Base-by-base conservation (phyloP, 768 basidiomycete genomes). In the Krasilnikovozyma curviuscula region DNA sequence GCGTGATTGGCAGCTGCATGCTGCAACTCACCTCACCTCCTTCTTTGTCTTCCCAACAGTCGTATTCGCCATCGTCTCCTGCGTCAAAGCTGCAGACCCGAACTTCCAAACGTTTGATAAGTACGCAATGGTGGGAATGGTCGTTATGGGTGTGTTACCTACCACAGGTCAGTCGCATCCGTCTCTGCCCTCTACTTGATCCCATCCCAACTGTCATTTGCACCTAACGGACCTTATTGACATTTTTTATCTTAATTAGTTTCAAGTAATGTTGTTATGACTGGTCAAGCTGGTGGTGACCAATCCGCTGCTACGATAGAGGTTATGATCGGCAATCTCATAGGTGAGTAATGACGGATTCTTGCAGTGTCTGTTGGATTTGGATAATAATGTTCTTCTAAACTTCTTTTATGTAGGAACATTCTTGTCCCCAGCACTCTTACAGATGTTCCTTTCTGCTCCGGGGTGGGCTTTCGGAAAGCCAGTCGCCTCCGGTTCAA, bases 241-340 rank as follows among this genome's bases (percentile, higher is more conserved):
- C 32, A 19, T 39, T 43, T 13, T 48, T 38, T 9, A 50, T 50
- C 13, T 37, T 44, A 2, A 49, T 48, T 18, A 48, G 39, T 31
- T 54, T 51, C n/a, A n/a, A n/a, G 38, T 5, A 64, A 64, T 48
- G 61, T 64, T 12, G 58, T 59, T 34, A 61, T 64, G 60, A 64
- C 63, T 0, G 51, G 57, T 0, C 56, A 58, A 23, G 61, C 60
- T 0, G 60, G 60, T 3, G 63, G 63, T 3, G 60, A 62, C 25
- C 55, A 57, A n/a, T 55, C 58, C 0, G 61, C 61, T 1, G 57
- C 63, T 0, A 63, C 61, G 24, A 55, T 61, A 35, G 56, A 57
- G 19, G 63, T 64, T 24, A 56, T 61, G 28, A 25, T 62, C 5
- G 58, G 60, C 9, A 62, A 62, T 34, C 37, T 61, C n/a, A 40